These are phyloP conservation scores for Ceratocystis eucalypticola DNA, from an alignment of 2,329 filamentous ascomycete species.

Conservation along the genomic window DNA sequence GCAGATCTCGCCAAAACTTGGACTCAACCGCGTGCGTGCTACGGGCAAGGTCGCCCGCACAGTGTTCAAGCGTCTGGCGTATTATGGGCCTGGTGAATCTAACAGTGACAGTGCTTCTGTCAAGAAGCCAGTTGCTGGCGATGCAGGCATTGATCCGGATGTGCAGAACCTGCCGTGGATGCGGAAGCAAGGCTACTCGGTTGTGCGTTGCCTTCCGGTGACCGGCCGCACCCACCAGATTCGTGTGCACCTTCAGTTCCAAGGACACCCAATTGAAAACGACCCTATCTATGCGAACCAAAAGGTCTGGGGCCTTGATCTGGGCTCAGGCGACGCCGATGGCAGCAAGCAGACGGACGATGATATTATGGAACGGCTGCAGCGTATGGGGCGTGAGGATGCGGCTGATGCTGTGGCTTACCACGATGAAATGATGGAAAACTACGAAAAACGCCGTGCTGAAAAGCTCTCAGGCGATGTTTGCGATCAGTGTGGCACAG, in stretches of 20 bases:
- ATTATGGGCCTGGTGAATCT: slow-evolving; percentile 50
- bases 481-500: slow-evolving; percentile 72
- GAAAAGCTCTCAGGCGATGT: slow-evolving; percentile 82
- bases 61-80: slow-evolving; percentile 84
- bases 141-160: slow-evolving; percentile 18
- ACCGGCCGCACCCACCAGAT: slow-evolving; percentile 93
- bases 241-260: slow-evolving; percentile 82
- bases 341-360: slow-evolving; percentile 63
- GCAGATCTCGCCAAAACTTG: slow-evolving; percentile 86
- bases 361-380: slow-evolving; percentile 73
- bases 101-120: slow-evolving; percentile 22
- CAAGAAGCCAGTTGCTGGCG: slow-evolving; percentile 11
- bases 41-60: slow-evolving; percentile 83
- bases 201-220: slow-evolving; percentile 84
- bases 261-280: slow-evolving; percentile 91
- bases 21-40: slow-evolving; percentile 84
- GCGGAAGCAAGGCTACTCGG: slow-evolving; percentile 69
- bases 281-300: slow-evolving; percentile 96
- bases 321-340: slow-evolving; percentile 56
- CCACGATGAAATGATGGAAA: slow-evolving; percentile 82
- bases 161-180: slow-evolving; percentile 30
- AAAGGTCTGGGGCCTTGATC: slow-evolving; percentile 70
- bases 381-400: slow-evolving; percentile 87
- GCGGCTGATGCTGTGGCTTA: slow-evolving; percentile 83
- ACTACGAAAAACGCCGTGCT: slow-evolving; percentile 79